Conservation (phyloP, 2,329 filamentous ascomycete species). For the Dryadomyces sulphureus region DNA sequence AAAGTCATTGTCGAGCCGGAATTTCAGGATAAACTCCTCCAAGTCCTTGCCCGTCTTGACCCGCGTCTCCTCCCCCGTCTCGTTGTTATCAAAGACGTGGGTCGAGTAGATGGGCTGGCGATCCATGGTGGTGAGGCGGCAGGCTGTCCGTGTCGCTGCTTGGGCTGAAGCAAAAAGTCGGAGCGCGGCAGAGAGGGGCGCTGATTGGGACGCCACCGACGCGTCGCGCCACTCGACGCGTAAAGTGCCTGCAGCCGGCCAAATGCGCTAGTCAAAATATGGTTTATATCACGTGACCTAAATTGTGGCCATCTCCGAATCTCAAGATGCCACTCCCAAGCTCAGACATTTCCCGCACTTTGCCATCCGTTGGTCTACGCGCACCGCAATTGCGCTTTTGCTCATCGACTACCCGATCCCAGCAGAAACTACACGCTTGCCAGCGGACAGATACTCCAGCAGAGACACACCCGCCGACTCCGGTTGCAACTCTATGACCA, state of each 20-base stretch:
- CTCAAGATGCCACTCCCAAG: too few relatives aligned
- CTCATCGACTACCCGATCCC: too few relatives aligned
- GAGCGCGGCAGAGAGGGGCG: background rate
- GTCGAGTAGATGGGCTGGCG: conserved; percentile 74
- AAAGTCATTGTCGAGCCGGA: conserved; percentile 85
- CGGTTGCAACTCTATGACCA: too few relatives aligned
- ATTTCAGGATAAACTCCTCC: conserved; percentile 83
- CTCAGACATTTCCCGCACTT: too few relatives aligned
- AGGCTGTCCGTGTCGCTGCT: background rate
- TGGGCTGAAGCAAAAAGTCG: background rate
- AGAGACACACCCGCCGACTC: too few relatives aligned
- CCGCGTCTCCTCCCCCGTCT: conserved; percentile 52
- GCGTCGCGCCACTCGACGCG: conserved; percentile 12
- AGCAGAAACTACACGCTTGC: too few relatives aligned
- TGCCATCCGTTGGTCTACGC: too few relatives aligned
- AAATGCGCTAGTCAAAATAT: background rate
- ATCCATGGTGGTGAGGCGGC: conserved; percentile 47
- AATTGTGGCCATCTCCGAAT: too few relatives aligned
- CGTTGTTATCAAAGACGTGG: conserved; percentile 59
- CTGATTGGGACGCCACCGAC: conserved; percentile 4
- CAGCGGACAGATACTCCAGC: too few relatives aligned
- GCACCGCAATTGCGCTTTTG: too few relatives aligned
- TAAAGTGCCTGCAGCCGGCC: conserved; percentile 11
- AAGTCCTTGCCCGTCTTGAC: conserved; percentile 64
- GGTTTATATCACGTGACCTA: too few relatives aligned